These are phyloP conservation scores for Aaosphaeria pasadenensis DNA, from an alignment of 2,329 filamentous ascomycete genomes.

Conservation along the genomic window DNA sequence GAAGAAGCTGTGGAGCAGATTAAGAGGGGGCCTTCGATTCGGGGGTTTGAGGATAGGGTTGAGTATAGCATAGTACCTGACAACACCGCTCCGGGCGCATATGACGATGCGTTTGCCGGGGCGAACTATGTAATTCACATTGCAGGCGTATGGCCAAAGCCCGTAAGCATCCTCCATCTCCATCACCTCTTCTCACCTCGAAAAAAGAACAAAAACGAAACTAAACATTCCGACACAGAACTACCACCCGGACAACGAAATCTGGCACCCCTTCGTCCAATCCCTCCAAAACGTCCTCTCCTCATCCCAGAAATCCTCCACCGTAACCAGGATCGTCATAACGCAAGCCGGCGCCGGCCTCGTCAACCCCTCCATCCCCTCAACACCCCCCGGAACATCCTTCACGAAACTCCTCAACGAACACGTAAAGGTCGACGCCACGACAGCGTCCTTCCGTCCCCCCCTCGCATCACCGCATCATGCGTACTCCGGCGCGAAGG, in stretches of 20 bases:
- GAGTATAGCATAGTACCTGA: constrained; percentile 27
- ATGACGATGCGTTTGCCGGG: constrained; percentile 22
- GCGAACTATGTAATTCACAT: constrained; percentile 28
- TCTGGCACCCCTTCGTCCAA: constrained; percentile 30
- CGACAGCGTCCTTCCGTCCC: constrained; percentile 19
- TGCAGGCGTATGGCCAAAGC: constrained; percentile 32
- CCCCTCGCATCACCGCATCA: constrained; percentile 28
- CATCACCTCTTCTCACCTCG: too few relatives aligned
- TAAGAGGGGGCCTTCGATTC: constrained; percentile 23
- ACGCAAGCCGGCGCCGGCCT: constrained; percentile 33
- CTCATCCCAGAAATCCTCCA: constrained; percentile 20
- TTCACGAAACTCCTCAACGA: constrained; percentile 27
- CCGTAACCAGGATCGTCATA: constrained; percentile 27
- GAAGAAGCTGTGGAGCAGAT: constrained; percentile 22
- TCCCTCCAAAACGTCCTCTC: constrained; percentile 27
- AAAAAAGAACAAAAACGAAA: too few relatives aligned
- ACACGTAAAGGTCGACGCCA: constrained; percentile 16
- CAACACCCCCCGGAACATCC: constrained; percentile 22
- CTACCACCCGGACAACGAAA: constrained; percentile 31
- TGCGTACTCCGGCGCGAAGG: constrained; percentile 33
- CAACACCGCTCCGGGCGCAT: constrained; percentile 23
- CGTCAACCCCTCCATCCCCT: constrained; percentile 29
- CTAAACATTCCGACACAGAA: too few relatives aligned
- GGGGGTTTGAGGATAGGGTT: constrained; percentile 15
- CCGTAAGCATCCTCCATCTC: constrained; percentile 15